phyloP scores from a whole-genome alignment of 2,329 filamentous ascomycete species.

The Cytospora paraplurivora region DNA sequence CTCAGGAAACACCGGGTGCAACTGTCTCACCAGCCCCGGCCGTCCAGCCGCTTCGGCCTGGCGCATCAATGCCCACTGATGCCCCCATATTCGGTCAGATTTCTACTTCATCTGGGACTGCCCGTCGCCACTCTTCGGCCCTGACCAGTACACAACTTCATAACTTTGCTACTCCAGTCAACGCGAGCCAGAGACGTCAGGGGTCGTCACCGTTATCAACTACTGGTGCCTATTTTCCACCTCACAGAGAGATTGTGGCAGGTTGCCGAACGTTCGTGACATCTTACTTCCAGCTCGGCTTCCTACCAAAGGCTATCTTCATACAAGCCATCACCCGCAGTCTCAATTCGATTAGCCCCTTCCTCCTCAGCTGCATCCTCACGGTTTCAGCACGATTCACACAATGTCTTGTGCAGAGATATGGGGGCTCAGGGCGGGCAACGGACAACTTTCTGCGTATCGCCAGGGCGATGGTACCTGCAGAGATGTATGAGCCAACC shows the following conservation, averaged over 20 bases:
- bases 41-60: conserved; percentile 20
- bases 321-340: conserved; percentile 33
- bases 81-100: conserved; percentile 10
- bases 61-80: conserved; percentile 21
- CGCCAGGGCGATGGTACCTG: conserved; percentile 32
- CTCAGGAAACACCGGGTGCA: conserved; percentile 13
- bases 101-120: conserved; percentile 10
- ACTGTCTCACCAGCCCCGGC: conserved; percentile 12
- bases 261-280: conserved; percentile 36
- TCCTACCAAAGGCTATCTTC: conserved; percentile 39
- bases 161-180: conserved; percentile 3
- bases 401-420: conserved; percentile 33
- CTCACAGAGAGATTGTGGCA: conserved; percentile 35
- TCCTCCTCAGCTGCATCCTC: conserved; percentile 38
- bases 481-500: conserved; percentile 36
- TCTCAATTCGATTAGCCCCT: conserved; percentile 33
- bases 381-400: conserved; percentile 39
- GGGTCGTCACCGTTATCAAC: conserved; percentile 12
- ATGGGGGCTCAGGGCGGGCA: conserved; percentile 32
- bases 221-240: conserved; percentile 25
- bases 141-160: conserved; percentile 13
- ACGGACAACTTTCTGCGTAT: conserved; percentile 36
- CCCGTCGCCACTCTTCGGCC: conserved; percentile 10
- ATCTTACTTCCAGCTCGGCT: conserved; percentile 39
- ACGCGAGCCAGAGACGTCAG: conserved; percentile 15